These are phyloP conservation scores for Cyathus striatus DNA, from an alignment of 768 basidiomycete species.

Conservation along the genomic window DNA sequence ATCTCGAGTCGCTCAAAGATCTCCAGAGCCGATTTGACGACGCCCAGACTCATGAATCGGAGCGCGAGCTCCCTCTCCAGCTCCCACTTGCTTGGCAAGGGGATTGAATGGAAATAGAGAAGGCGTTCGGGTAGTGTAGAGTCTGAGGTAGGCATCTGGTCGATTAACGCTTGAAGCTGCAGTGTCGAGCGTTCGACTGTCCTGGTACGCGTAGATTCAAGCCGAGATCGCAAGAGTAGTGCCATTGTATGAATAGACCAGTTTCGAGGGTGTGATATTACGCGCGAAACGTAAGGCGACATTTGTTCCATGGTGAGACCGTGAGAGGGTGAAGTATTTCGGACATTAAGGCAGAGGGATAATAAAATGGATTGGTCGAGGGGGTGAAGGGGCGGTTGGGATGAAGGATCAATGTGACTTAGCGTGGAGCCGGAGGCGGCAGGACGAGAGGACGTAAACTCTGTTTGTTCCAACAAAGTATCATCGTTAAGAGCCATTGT, in stretches of 20 bases:
- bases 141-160: constrained; percentile 92
- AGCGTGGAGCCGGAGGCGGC: constrained; percentile 43
- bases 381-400: constrained; percentile 85
- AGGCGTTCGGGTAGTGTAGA: constrained; percentile 71
- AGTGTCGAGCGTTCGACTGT: constrained; percentile 91
- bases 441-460: constrained; percentile 75
- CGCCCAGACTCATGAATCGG: constrained; percentile 81
- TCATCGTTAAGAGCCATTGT: constrained; percentile 88
- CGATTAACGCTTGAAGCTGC: constrained; percentile 92
- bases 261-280: constrained; percentile 84
- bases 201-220: constrained; percentile 83
- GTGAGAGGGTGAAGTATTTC: constrained; percentile 84
- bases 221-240: constrained; percentile 85
- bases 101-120: constrained; percentile 73
- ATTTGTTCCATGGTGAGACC: constrained; percentile 92
- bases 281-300: constrained; percentile 85
- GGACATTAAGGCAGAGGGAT: constrained; percentile 83
- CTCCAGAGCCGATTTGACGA: constrained; percentile 84
- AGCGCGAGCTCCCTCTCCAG: constrained; percentile 87
- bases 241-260: constrained; percentile 99
- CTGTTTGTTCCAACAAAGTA: constrained; percentile 90
- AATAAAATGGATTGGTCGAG: constrained; percentile 93
- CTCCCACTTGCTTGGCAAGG: constrained; percentile 88
- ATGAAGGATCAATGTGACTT: constrained; percentile 71
- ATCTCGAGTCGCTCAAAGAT: constrained; percentile 94